These are phyloP conservation scores for Lophiotrema nucula DNA, from an alignment of 495 filamentous ascomycete genomes.

Conservation along the genomic window DNA sequence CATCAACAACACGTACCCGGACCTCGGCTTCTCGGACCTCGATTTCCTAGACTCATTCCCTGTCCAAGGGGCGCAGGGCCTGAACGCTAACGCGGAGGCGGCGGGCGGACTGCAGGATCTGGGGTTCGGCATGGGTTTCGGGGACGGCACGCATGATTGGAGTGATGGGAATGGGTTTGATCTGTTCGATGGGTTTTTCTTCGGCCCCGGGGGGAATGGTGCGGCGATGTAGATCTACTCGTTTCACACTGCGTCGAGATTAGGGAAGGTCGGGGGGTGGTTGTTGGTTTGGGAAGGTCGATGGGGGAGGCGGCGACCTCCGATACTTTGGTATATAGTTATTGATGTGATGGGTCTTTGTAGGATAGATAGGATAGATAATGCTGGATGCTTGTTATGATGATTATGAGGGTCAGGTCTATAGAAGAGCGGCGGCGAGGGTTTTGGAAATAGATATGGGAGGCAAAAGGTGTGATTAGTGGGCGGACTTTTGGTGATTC, in stretches of 20 bases:
- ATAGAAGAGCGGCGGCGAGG: too few relatives aligned
- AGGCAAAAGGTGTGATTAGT: too few relatives aligned
- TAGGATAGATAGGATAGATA: too few relatives aligned
- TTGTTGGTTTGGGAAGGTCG: background rate
- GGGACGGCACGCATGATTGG: slow-evolving; percentile 76
- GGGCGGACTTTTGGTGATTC: too few relatives aligned
- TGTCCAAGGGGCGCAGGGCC: slow-evolving; percentile 12
- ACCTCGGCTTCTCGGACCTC: slow-evolving; percentile 41
- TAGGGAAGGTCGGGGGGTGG: background rate
- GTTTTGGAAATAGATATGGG: too few relatives aligned
- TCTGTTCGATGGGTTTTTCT: slow-evolving; percentile 90
- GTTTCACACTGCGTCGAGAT: too few relatives aligned
- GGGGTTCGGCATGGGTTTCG: slow-evolving; percentile 71
- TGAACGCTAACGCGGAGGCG: background rate
- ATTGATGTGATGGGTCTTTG: too few relatives aligned
- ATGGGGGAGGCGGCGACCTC: background rate
- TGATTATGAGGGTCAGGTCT: too few relatives aligned
- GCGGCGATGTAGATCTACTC: too few relatives aligned
- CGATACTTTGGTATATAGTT: background rate
- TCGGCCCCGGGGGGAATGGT: slow-evolving; percentile 57
- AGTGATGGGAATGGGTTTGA: slow-evolving; percentile 76
- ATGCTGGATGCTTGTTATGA: too few relatives aligned
- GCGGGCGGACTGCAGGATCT: slow-evolving; percentile 47
- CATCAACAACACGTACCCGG: slow-evolving; percentile 30
- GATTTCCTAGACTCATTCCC: slow-evolving; percentile 39